Conservation (phyloP, 2,329 filamentous ascomycete species). For the Aspergillus pseudonomiae region DNA sequence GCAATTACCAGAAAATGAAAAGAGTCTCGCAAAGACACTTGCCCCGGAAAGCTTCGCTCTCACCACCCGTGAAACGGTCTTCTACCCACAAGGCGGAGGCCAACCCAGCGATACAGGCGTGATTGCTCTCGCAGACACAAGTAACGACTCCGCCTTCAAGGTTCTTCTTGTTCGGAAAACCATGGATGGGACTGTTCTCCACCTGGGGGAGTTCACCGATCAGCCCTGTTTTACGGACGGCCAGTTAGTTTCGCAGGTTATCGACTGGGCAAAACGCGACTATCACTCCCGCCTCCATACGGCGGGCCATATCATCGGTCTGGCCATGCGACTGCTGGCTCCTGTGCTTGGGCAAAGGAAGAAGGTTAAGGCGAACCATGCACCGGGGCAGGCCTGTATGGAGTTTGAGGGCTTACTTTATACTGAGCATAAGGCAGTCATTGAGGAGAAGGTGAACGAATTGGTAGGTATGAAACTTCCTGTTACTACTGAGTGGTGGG, state of each 20-base stretch:
- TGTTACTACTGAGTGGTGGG: conserved; percentile 30
- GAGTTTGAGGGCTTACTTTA: conserved; percentile 34
- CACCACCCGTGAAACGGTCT: conserved; percentile 29
- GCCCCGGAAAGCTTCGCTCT: conserved; percentile 22
- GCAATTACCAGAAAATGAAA: conserved; percentile 25
- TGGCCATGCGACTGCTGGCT: conserved; percentile 31
- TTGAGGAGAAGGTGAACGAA: conserved; percentile 33
- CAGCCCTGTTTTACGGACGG: conserved; percentile 16
- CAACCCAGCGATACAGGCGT: conserved; percentile 32
- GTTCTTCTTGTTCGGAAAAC: conserved; percentile 32
- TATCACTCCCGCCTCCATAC: conserved; percentile 36
- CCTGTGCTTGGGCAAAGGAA: conserved; percentile 23
- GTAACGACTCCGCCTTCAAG: conserved; percentile 21
- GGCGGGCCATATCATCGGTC: conserved; percentile 33
- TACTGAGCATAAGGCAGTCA: conserved; percentile 31
- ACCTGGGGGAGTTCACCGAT: conserved; percentile 24
- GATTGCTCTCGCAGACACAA: conserved; percentile 3
- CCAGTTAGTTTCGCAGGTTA: conserved; percentile 25
- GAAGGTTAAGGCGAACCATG: conserved; percentile 35
- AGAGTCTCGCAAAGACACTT: conserved; percentile 24
- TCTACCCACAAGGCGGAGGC: conserved; percentile 33
- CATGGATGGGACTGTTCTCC: conserved; percentile 26
- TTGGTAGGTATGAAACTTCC: conserved; percentile 25
- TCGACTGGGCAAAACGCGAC: conserved; percentile 29
- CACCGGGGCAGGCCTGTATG: conserved; percentile 30